Evolutionary conservation across 2,329 filamentous ascomycete species (phyloP).

Genomic region (Aspergillus vadensis): DNA sequence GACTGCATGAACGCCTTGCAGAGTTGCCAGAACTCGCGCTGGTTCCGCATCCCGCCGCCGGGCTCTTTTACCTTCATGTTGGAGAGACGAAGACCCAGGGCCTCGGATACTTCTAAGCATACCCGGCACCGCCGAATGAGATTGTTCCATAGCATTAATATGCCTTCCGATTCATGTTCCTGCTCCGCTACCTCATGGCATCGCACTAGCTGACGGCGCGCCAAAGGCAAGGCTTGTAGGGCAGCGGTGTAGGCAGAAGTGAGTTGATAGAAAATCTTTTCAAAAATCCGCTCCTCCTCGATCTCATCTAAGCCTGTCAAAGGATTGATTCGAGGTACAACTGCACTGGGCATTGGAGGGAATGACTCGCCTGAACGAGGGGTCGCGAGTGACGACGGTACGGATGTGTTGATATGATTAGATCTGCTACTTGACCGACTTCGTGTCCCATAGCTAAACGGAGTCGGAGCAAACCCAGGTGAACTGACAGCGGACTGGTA

Average conservation of each 20-base stretch:
- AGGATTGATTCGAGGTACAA: slow-evolving; percentile 53
- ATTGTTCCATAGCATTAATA: slow-evolving; percentile 67
- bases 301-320: slow-evolving; percentile 65
- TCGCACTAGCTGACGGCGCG: slow-evolving; percentile 66
- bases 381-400: slow-evolving; percentile 58
- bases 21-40: slow-evolving; percentile 65
- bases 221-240: slow-evolving; percentile 68
- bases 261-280: slow-evolving; percentile 76
- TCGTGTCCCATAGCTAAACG: slow-evolving; percentile 38
- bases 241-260: slow-evolving; percentile 73
- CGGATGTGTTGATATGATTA: slow-evolving; percentile 52
- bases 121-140: slow-evolving; percentile 71
- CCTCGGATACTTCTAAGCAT: slow-evolving; percentile 72
- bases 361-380: slow-evolving; percentile 84
- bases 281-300: slow-evolving; percentile 79
- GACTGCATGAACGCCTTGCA: slow-evolving; percentile 63
- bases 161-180: slow-evolving; percentile 60
- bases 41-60: slow-evolving; percentile 62
- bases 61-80: slow-evolving; percentile 84
- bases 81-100: slow-evolving; percentile 71
- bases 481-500: slow-evolving; percentile 32
- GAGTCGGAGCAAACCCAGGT: slow-evolving; percentile 34
- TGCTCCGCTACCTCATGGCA: slow-evolving; percentile 66
- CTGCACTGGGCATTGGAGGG: slow-evolving; percentile 50
- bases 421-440: slow-evolving; percentile 55